Evolutionary conservation across 2,329 filamentous ascomycete genomes (phyloP).

Genomic region (Trichophyton simii): DNA sequence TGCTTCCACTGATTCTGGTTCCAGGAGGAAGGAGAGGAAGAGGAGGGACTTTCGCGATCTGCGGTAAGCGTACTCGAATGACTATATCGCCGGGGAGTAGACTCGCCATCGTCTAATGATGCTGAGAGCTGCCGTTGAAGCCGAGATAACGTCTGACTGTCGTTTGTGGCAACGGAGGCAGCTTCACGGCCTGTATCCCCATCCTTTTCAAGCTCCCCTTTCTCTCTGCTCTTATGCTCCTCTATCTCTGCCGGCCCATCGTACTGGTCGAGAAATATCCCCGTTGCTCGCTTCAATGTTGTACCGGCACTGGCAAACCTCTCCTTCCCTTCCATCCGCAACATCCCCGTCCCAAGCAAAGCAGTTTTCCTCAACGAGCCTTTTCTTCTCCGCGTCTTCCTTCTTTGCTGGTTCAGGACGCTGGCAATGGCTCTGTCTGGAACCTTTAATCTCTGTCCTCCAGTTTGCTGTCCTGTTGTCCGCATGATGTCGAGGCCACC

Average conservation of each 20-base stretch:
- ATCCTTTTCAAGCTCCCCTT: background rate
- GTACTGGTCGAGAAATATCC: background rate
- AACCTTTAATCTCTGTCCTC: background rate
- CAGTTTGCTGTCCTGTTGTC: background rate
- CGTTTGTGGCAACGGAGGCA: background rate
- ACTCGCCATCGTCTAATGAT: conserved; percentile 8
- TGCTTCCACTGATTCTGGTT: background rate
- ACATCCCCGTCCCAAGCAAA: conserved; percentile 49
- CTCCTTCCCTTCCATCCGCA: conserved; percentile 26
- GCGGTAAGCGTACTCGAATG: background rate
- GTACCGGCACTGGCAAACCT: conserved; percentile 7
- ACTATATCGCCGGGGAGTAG: conserved; percentile 13
- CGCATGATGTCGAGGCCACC: background rate
- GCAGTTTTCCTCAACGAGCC: conserved; percentile 82
- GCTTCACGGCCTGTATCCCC: background rate
- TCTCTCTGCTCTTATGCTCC: background rate
- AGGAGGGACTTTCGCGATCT: background rate
- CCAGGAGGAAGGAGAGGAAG: background rate
- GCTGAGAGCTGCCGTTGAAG: background rate
- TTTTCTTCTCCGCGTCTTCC: conserved; percentile 55
- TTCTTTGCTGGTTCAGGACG: conserved; percentile 38
- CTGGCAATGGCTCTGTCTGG: conserved; percentile 36
- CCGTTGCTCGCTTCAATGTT: conserved; percentile 10
- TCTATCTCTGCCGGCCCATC: conserved; percentile 10
- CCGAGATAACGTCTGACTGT: background rate